Percentiles rank a stretch among this genome's conserved stretches.
Conservation (phyloP, 2,329 filamentous ascomycete species). For the Ophiobolus disseminans region DNA sequence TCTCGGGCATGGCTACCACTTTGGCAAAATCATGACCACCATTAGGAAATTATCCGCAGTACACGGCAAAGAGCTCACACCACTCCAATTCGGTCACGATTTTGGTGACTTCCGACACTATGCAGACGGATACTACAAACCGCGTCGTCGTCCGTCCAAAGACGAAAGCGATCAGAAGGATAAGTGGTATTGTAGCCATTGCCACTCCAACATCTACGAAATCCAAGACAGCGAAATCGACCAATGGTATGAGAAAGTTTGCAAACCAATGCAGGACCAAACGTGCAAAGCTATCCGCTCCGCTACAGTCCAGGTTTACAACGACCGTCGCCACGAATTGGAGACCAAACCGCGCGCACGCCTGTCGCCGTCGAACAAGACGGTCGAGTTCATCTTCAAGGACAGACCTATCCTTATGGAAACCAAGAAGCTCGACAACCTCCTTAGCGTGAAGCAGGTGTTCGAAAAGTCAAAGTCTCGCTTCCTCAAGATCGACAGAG, state of each 20-base stretch:
- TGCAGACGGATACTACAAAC: conserved; percentile 20
- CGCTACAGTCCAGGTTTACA: conserved; percentile 39
- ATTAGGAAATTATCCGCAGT: conserved; percentile 44
- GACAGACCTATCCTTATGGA: conserved; percentile 44
- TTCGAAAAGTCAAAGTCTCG: conserved; percentile 34
- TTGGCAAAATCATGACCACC: conserved; percentile 49
- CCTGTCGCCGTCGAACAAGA: conserved; percentile 39
- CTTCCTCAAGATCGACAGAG: conserved; percentile 41
- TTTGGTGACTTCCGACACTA: conserved; percentile 8
- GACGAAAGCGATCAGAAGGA: conserved; percentile 11
- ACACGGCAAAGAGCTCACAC: conserved; percentile 34
- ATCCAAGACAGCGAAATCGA: conserved; percentile 34
- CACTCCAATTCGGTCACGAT: conserved; percentile 43
- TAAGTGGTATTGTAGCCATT: conserved; percentile 35
- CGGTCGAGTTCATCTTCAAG: conserved; percentile 49
- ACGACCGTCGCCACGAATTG: conserved; percentile 34
- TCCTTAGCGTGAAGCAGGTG: conserved; percentile 37
- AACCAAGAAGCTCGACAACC: conserved; percentile 34
- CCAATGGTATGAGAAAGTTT: conserved; percentile 42
- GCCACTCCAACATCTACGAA: conserved; percentile 23
- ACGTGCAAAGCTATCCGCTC: conserved; percentile 19
- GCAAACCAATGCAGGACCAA: conserved; percentile 37
- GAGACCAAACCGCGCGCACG: conserved; percentile 36
- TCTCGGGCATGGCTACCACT: conserved; percentile 49
- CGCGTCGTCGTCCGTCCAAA: not conserved